These are phyloP conservation scores for Cornus kousa DNA, from an alignment of 148 eudicot species.

Conservation along the genomic window DNA sequence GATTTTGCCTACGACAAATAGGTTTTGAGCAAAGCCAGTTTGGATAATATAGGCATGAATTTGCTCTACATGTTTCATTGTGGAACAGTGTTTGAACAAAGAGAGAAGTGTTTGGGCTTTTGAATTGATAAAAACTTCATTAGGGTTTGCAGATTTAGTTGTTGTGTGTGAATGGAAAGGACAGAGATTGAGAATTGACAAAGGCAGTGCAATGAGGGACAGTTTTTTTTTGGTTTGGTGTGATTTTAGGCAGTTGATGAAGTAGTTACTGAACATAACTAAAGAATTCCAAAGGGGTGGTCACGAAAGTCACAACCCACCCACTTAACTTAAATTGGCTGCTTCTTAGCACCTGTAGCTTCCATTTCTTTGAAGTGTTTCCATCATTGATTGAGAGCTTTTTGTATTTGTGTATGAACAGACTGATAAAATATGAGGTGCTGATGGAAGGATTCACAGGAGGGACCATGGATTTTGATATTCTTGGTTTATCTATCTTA, in stretches of 20 bases:
- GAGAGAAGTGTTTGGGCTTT: slow-evolving; percentile 24
- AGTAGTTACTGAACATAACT: slow-evolving; percentile 6
- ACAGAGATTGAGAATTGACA: slow-evolving; percentile 7
- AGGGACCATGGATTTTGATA: slow-evolving; percentile 7
- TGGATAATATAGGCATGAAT: slow-evolving; percentile 28
- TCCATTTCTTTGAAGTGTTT: background rate
- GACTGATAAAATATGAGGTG: background rate
- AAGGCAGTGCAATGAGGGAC: slow-evolving; percentile 1
- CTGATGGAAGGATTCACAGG: background rate
- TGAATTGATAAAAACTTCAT: background rate
- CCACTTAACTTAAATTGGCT: background rate
- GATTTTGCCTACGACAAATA: slow-evolving; percentile 27
- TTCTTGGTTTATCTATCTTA: slow-evolving; percentile 9
- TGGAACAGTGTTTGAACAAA: slow-evolving; percentile 22
- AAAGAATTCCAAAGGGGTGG: background rate
- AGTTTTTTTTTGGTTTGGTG: background rate
- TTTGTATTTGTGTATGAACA: background rate
- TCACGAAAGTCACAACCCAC: background rate
- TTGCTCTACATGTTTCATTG: slow-evolving; percentile 18
- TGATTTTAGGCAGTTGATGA: slow-evolving; percentile 15
- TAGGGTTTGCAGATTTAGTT: background rate
- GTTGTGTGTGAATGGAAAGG: background rate
- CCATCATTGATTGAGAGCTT: background rate
- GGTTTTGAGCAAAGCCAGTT: slow-evolving; percentile 22
- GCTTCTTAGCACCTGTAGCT: background rate